Percentiles rank a stretch among this genome's conserved stretches.
These are phyloP conservation scores for Candida tallmaniae DNA, from an alignment of 805 yeast species.

Conservation along the genomic window DNA sequence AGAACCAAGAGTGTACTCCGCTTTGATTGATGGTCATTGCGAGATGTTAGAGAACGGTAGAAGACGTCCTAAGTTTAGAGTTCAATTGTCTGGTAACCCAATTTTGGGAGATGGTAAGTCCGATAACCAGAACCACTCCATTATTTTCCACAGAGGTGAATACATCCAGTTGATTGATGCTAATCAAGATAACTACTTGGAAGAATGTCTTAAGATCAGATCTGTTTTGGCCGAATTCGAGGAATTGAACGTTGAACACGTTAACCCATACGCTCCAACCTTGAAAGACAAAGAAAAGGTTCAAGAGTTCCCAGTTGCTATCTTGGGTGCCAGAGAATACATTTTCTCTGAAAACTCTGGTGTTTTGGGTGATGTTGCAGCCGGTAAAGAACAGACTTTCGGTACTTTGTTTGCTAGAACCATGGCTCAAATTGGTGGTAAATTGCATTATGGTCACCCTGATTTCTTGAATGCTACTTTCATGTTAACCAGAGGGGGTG, in stretches of 20 bases:
- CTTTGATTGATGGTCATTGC: slow-evolving; percentile 69
- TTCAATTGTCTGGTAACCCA: slow-evolving; percentile 73
- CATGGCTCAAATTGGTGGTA: slow-evolving; percentile 76
- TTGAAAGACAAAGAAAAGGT: slow-evolving; percentile 52
- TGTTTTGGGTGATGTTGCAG: slow-evolving; percentile 79
- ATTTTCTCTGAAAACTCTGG: slow-evolving; percentile 82
- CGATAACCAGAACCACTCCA: slow-evolving; percentile 76
- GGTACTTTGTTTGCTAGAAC: slow-evolving; percentile 83
- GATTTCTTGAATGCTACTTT: slow-evolving; percentile 72
- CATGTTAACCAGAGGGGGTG: slow-evolving; percentile 85
- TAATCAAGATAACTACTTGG: slow-evolving; percentile 77
- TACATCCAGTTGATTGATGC: slow-evolving; percentile 79
- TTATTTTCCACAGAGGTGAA: slow-evolving; percentile 75
- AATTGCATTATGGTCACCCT: slow-evolving; percentile 84
- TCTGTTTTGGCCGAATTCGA: slow-evolving; percentile 75
- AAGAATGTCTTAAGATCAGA: slow-evolving; percentile 77
- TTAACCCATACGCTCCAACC: slow-evolving; percentile 76
- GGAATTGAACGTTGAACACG: slow-evolving; percentile 55
- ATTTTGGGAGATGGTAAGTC: slow-evolving; percentile 82
- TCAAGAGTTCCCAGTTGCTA: slow-evolving; percentile 61
- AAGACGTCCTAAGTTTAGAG: slow-evolving; percentile 57
- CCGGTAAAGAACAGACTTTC: slow-evolving; percentile 85
- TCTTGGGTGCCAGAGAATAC: slow-evolving; percentile 79
- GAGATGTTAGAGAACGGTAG: slow-evolving; percentile 54
- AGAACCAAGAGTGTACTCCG: slow-evolving; percentile 50